Conservation (phyloP, 768 basidiomycete genomes). For the Crepidotus variabilis region DNA sequence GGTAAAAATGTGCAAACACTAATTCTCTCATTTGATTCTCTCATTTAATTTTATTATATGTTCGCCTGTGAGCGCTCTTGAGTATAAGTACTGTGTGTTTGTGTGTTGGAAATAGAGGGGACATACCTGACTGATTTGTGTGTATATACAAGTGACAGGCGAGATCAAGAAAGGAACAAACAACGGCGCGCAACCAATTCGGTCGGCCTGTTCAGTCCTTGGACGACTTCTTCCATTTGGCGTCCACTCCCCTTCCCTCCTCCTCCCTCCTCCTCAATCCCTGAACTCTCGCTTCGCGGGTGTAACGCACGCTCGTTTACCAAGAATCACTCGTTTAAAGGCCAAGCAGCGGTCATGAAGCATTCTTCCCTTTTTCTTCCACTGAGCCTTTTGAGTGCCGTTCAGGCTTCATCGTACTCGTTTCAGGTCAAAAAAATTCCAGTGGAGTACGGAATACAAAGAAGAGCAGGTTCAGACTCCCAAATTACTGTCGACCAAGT, state of each 20-base stretch:
- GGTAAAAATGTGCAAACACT: too few species aligned
- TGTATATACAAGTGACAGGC: not conserved
- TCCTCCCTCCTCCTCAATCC: not conserved
- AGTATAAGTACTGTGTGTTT: too few species aligned
- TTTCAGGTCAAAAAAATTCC: constrained; percentile 46
- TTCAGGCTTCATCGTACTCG: constrained; percentile 39
- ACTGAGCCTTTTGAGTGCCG: constrained; percentile 33
- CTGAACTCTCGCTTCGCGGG: not conserved
- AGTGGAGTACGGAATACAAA: constrained; percentile 26
- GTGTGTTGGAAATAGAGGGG: not conserved
- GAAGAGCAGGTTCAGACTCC: constrained; percentile 31
- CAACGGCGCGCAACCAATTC: not conserved
- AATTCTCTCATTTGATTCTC: too few species aligned
- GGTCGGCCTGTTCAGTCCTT: not conserved
- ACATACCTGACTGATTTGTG: not conserved
- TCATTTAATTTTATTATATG: too few species aligned
- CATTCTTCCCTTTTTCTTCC: constrained; percentile 11
- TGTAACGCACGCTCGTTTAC: not conserved
- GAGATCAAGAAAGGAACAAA: not conserved
- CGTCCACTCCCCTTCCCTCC: not conserved
- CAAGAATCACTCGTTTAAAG: not conserved
- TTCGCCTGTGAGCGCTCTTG: too few species aligned
- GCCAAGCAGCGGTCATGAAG: not conserved
- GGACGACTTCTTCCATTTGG: not conserved
- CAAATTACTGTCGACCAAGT: constrained; percentile 32